Conservation (phyloP, 2,329 filamentous ascomycete genomes). For the Fusarium protoensiforme region DNA sequence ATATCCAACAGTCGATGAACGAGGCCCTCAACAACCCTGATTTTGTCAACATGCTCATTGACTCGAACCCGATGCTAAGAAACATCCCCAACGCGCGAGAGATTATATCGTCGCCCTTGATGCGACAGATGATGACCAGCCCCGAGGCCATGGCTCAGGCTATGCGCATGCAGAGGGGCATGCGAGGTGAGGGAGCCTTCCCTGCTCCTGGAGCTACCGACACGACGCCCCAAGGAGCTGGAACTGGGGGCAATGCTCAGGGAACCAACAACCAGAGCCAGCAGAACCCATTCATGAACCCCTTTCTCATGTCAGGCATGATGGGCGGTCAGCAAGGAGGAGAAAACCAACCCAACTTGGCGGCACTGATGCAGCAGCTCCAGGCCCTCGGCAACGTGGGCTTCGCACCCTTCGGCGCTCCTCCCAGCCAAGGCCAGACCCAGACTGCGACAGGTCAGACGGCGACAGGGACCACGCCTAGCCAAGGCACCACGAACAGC, state of each 20-base stretch:
- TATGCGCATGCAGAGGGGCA: constrained; percentile 82
- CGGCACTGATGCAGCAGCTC: constrained; percentile 43
- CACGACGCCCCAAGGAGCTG: constrained; percentile 72
- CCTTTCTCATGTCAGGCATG: constrained; percentile 44
- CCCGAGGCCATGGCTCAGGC: constrained; percentile 86
- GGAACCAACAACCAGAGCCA: constrained; percentile 42
- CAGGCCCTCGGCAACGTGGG: constrained; percentile 44
- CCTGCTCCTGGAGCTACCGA: constrained; percentile 93
- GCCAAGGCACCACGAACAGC: constrained; percentile 38
- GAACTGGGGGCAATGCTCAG: constrained; percentile 45
- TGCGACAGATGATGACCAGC: constrained; percentile 93
- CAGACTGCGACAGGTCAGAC: constrained; percentile 44
- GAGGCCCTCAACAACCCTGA: constrained; percentile 96
- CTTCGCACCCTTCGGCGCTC: constrained; percentile 51
- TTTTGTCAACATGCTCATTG: constrained; percentile 94
- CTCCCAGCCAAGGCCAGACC: background rate
- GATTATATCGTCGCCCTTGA: constrained; percentile 87
- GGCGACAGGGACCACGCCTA: constrained; percentile 42
- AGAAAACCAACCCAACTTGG: constrained; percentile 18
- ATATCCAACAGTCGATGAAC: constrained; percentile 87
- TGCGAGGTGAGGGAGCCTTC: constrained; percentile 73
- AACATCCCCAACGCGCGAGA: constrained; percentile 81
- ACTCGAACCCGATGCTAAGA: constrained; percentile 85
- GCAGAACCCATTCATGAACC: constrained; percentile 58
- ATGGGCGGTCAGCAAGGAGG: constrained; percentile 30